Conservation (phyloP, 768 basidiomycete species). For the Vishniacozyma victoriae region DNA sequence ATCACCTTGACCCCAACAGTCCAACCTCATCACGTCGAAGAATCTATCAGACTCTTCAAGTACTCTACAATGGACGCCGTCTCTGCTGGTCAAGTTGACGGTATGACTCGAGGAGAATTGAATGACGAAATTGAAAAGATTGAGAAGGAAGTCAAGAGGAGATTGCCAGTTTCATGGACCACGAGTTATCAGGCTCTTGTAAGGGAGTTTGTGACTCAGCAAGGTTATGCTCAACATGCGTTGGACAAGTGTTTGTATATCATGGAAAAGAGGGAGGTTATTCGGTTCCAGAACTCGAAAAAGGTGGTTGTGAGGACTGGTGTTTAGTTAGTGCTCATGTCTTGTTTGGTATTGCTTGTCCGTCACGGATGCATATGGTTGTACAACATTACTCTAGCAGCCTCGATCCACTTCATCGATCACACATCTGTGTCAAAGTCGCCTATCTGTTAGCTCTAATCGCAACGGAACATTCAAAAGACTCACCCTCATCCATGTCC, state of each 20-base stretch:
- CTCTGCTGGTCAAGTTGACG: constrained; percentile 86
- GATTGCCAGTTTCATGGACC: constrained; percentile 90
- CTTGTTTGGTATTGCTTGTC: no score
- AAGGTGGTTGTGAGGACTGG: constrained; percentile 54
- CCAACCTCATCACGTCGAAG: constrained; percentile 88
- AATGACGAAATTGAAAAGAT: constrained; percentile 90
- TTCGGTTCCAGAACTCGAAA: constrained; percentile 74
- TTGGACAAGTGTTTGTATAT: constrained; percentile 85
- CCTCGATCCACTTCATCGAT: no score
- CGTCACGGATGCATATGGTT: no score
- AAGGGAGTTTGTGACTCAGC: constrained; percentile 86
- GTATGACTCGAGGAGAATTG: constrained; percentile 79
- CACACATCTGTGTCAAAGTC: no score
- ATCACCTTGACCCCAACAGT: constrained; percentile 82
- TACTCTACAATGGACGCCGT: constrained; percentile 99
- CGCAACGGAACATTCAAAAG: no score
- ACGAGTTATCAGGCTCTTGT: constrained; percentile 92
- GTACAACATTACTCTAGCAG: no score
- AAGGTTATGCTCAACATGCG: constrained; percentile 83
- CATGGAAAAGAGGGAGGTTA: constrained; percentile 90
- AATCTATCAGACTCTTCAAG: constrained; percentile 96
- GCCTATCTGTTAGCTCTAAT: no score
- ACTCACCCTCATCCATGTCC: constrained; percentile 69
- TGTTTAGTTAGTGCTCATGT: no score
- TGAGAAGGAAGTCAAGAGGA: constrained; percentile 73